Evolutionary conservation across 1,284 basidiomycete species (phyloP).

Genomic region (Xerocomus minutiporus): DNA sequence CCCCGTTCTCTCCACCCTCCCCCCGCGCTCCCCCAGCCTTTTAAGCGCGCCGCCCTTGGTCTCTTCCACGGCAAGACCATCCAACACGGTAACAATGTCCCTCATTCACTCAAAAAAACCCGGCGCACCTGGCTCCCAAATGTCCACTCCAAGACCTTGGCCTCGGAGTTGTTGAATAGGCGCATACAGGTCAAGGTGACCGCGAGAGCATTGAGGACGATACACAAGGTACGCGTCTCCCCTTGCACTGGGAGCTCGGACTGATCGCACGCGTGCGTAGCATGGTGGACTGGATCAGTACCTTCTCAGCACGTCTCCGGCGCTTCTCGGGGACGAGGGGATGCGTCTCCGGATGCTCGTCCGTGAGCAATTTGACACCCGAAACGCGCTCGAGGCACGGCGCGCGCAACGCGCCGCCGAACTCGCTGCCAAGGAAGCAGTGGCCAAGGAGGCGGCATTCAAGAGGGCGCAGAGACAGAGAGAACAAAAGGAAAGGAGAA

Average conservation of each 20-base stretch:
- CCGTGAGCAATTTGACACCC: conserved; percentile 38
- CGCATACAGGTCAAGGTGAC: conserved; percentile 66
- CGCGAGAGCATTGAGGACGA: conserved; percentile 68
- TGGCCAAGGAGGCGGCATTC: conserved; percentile 8
- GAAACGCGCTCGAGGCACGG: conserved; percentile 22
- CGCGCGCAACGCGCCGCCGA: conserved; percentile 16
- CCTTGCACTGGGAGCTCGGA: not conserved
- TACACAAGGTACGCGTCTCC: conserved; percentile 62
- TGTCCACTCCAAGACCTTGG: conserved; percentile 68
- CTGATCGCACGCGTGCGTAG: conserved; percentile 32
- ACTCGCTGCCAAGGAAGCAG: conserved; percentile 17
- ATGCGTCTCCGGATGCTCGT: conserved; percentile 66
- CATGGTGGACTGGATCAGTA: conserved; percentile 80
- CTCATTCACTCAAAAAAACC: conserved; percentile 90
- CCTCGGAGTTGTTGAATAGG: conserved; percentile 59
- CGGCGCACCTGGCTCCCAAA: conserved; percentile 87
- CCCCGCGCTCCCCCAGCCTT: conserved; percentile 51
- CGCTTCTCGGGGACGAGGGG: conserved; percentile 68
- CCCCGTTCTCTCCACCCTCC: conserved; percentile 23
- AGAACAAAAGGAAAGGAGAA: conserved; percentile 10
- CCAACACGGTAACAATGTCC: conserved; percentile 86
- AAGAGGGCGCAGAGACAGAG: conserved; percentile 8
- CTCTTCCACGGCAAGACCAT: conserved; percentile 79
- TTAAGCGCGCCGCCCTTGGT: conserved; percentile 71
- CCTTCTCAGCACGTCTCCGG: conserved; percentile 59